phyloP scores from a whole-genome alignment of 495 filamentous ascomycete genomes.

The Venustampulla echinocandica region DNA sequence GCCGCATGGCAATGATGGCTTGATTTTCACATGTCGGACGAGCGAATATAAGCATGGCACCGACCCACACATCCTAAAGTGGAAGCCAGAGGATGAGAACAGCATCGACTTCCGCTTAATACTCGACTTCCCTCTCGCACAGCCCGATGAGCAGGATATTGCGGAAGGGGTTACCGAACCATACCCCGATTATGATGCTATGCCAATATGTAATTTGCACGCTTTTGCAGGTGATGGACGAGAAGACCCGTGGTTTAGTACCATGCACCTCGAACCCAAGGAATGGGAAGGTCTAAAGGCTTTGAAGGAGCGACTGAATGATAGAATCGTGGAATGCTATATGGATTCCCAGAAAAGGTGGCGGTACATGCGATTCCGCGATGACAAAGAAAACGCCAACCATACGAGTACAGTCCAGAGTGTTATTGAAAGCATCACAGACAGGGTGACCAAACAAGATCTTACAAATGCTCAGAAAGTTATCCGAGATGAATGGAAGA shows the following conservation, averaged over 20 bases:
- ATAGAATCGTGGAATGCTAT: slow-evolving; percentile 79
- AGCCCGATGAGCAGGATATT: slow-evolving; percentile 60
- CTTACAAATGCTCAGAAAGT: slow-evolving; percentile 47
- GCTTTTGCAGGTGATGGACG: slow-evolving; percentile 24
- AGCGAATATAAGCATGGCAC: slow-evolving; percentile 83
- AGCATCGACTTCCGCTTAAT: slow-evolving; percentile 81
- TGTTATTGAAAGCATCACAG: slow-evolving; percentile 75
- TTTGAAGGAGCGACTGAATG: slow-evolving; percentile 61
- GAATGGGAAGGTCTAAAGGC: slow-evolving; percentile 82
- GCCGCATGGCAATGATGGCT: slow-evolving; percentile 86
- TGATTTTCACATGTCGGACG: slow-evolving; percentile 90
- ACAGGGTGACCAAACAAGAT: slow-evolving; percentile 50
- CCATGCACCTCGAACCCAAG: slow-evolving; percentile 56
- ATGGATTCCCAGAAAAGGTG: slow-evolving; percentile 65
- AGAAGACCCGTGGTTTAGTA: slow-evolving; percentile 48
- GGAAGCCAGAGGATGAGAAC: slow-evolving; percentile 91
- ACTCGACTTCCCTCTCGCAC: slow-evolving; percentile 63
- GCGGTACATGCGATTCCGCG: slow-evolving; percentile 78
- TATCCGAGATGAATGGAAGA: slow-evolving; percentile 70
- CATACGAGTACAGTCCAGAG: slow-evolving; percentile 71
- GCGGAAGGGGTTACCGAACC: slow-evolving; percentile 48
- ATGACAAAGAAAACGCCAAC: slow-evolving; percentile 88
- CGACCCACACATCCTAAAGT: slow-evolving; percentile 88
- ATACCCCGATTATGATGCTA: slow-evolving; percentile 46
- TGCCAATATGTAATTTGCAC: slow-evolving; percentile 40